These are phyloP conservation scores for Lotus japonicus DNA, from an alignment of 306 rosid species.

Conservation along the genomic window DNA sequence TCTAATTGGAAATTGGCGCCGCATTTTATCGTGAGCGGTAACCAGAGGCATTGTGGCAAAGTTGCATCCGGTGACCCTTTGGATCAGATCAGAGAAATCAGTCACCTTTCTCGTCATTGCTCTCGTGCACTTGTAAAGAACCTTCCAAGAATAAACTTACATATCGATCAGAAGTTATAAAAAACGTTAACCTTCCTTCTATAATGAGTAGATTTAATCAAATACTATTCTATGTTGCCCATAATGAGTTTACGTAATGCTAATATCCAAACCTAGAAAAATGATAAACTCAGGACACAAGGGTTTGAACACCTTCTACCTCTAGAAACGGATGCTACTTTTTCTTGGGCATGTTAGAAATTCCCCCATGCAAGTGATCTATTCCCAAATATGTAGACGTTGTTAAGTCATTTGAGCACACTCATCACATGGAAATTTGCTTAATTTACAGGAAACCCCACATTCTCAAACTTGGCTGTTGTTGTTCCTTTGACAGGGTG, in stretches of 20 bases:
- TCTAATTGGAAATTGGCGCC: too few relatives aligned
- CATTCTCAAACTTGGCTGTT: slow-evolving; percentile 37
- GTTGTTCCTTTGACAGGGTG: slow-evolving; percentile 39
- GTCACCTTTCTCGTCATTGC: too few relatives aligned
- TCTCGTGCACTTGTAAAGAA: too few relatives aligned
- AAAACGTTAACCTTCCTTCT: too few relatives aligned
- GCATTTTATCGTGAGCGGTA: too few relatives aligned
- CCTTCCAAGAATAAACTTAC: too few relatives aligned
- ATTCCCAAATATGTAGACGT: slow-evolving; percentile 20
- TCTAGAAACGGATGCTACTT: slow-evolving; percentile 6
- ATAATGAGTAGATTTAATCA: too few relatives aligned
- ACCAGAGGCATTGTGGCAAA: too few relatives aligned
- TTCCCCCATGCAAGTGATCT: slow-evolving; percentile 3
- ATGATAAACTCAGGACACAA: not conserved
- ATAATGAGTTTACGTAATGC: not conserved
- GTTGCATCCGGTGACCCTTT: too few relatives aligned
- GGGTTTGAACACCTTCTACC: slow-evolving; percentile 1
- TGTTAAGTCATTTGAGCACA: slow-evolving; percentile 16
- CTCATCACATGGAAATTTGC: not conserved
- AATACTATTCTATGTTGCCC: too few relatives aligned
- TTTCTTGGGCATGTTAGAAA: slow-evolving; percentile 5
- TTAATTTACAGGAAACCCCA: slow-evolving; percentile 32
- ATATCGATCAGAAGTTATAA: too few relatives aligned
- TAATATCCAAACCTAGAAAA: not conserved
- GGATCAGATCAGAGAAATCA: too few relatives aligned